Conservation (phyloP, 139 green algal species). For the Ettlia oleoabundans region DNA sequence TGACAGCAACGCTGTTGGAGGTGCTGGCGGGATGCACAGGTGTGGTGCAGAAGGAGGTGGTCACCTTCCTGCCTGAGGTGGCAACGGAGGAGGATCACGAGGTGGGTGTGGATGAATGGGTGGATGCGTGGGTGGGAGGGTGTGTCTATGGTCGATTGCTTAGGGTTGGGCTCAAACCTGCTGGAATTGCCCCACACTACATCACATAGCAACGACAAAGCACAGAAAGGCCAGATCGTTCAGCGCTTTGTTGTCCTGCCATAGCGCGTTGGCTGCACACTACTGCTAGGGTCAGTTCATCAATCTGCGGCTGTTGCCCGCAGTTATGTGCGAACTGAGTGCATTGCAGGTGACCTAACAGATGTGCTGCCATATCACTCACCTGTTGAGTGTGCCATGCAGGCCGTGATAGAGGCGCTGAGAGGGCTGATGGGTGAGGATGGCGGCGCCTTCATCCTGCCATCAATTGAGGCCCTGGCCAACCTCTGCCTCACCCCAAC, state of each 20-base stretch:
- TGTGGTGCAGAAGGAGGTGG: slow-evolving; percentile 18
- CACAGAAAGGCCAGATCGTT: too few species aligned
- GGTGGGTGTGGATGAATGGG: background rate
- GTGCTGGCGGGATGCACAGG: slow-evolving; percentile 27
- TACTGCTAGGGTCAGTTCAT: too few species aligned
- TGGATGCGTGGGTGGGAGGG: background rate
- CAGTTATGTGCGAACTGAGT: background rate
- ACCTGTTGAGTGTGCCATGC: background rate
- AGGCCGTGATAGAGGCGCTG: slow-evolving; percentile 42
- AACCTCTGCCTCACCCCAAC: slow-evolving; percentile 38
- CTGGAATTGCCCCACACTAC: too few species aligned
- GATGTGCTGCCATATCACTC: background rate
- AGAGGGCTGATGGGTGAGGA: slow-evolving; percentile 20
- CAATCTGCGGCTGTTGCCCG: too few species aligned
- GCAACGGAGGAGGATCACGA: slow-evolving; percentile 33
- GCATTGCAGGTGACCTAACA: background rate
- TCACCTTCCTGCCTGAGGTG: slow-evolving; percentile 46
- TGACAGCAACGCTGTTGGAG: slow-evolving; percentile 36
- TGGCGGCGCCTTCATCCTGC: slow-evolving; percentile 31
- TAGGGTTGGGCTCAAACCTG: background rate
- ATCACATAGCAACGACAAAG: too few species aligned
- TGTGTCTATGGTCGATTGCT: background rate
- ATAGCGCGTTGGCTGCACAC: too few species aligned
- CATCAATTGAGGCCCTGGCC: slow-evolving; percentile 38
- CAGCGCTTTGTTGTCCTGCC: too few species aligned